Evolutionary conservation across 2,329 filamentous ascomycete genomes (phyloP), one percentile per base, ranked within the genome.

Genomic region (Alternaria arborescens): DNA sequence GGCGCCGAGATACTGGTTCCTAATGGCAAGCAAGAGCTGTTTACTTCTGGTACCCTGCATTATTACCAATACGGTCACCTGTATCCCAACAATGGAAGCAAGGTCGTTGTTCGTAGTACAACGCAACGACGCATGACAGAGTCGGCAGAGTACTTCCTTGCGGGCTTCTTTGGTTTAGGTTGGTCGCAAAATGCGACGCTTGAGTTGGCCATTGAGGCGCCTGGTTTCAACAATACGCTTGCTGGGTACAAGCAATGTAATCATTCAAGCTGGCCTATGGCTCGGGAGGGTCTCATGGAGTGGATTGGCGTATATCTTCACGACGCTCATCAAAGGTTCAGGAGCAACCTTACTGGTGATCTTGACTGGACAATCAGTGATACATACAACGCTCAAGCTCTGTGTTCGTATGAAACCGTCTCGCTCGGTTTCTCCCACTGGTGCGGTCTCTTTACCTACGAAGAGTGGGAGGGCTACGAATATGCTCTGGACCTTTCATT

Each of bases 321-420:
- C 43, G 84, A 91, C 58, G 88, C 89, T 2, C 88, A 87, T 10
- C 75, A 82, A 18, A 85, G 90, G 3, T 83, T 93, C 54, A 81
- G 84, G 30, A 76, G 79, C 5, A 78, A 88, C 77, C 81, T 88
- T 0, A 64, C 67, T 4, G 76, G 76, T 26, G 69, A 75, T 30
- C 63, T 78, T 3, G 69, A 77, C 59, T 78, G 76, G 76, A 77
- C 73, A 3, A 40, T 78, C 2, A 63, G 61, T 12, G 76, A 78
- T 56, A 77, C 73, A 2, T 78, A 88, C 71, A 85, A 89, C 55
- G 92, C 90, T 0, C 91, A 93, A 75, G 88, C 83, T 3, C 83
- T 93, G 73, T 94, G 91, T 68, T 88, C 91, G 0, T 94, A 93
- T 71, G 91, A 94, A 76, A 92, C 89, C 0, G 85, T 92, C n/a